These are phyloP conservation scores for Schizophyllum commune DNA, from an alignment of 1,284 basidiomycete species.

Conservation along the genomic window DNA sequence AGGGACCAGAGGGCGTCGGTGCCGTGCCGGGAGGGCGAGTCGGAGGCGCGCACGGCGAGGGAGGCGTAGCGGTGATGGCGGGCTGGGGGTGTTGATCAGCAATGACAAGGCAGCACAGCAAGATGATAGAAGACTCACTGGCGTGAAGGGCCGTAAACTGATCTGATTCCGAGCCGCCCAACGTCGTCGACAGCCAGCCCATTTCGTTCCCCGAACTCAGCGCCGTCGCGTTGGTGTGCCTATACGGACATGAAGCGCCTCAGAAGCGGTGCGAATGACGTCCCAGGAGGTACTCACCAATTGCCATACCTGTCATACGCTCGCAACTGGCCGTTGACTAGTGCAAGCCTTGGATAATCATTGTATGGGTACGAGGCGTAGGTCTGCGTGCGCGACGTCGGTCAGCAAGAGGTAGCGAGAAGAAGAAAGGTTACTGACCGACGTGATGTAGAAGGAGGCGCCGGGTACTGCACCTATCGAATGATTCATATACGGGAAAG, in stretches of 20 bases:
- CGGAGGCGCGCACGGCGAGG: constrained; percentile 23
- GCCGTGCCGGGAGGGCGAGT: not conserved
- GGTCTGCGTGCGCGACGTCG: constrained; percentile 19
- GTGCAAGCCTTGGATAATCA: constrained; percentile 25
- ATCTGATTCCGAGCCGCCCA: constrained; percentile 4
- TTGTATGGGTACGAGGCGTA: constrained; percentile 34
- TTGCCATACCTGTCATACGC: constrained; percentile 22
- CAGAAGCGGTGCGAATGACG: not conserved
- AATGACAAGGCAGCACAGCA: too few relatives aligned
- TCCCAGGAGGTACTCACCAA: constrained; percentile 14
- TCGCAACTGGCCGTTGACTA: constrained; percentile 24
- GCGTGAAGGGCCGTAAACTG: not conserved
- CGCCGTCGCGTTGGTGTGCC: constrained; percentile 28
- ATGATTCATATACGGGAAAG: not conserved
- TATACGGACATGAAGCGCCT: not conserved
- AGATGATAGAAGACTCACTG: not conserved
- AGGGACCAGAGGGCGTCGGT: constrained; percentile 26
- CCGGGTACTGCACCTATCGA: constrained; percentile 27
- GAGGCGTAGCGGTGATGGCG: constrained; percentile 20
- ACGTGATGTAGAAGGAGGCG: constrained; percentile 26
- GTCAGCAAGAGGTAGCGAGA: not conserved
- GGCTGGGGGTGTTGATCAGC: too few relatives aligned
- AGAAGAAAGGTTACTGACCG: constrained; percentile 19
- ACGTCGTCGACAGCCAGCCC: constrained; percentile 27
- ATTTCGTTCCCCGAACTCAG: constrained; percentile 21